Conservation (phyloP, 2,329 filamentous ascomycete species). For the Fusarium denticulatum region DNA sequence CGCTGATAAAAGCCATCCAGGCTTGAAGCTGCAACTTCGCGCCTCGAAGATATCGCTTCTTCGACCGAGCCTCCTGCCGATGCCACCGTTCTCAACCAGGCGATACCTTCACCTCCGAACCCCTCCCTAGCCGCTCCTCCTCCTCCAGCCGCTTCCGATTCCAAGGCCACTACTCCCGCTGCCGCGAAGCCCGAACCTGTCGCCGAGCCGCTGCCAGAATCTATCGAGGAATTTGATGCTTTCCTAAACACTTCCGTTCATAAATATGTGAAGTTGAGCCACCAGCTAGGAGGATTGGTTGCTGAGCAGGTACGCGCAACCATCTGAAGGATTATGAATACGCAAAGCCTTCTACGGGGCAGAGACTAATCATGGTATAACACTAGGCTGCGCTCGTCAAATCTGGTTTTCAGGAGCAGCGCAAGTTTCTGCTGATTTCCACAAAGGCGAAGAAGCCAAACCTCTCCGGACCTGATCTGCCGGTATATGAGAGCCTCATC, state of each 20-base stretch:
- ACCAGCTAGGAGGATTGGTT: slow-evolving; percentile 79
- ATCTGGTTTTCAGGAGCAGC: slow-evolving; percentile 81
- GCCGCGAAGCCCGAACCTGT: slow-evolving; percentile 49
- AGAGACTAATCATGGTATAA: not conserved
- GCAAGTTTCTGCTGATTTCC: slow-evolving; percentile 86
- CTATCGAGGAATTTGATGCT: slow-evolving; percentile 87
- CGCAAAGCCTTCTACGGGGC: not conserved
- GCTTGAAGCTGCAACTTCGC: slow-evolving; percentile 95
- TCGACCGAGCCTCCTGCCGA: slow-evolving; percentile 71
- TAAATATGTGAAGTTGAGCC: slow-evolving; percentile 81
- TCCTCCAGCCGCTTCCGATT: slow-evolving; percentile 43
- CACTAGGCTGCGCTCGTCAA: slow-evolving; percentile 62
- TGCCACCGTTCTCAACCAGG: slow-evolving; percentile 56
- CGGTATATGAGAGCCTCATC: slow-evolving; percentile 78
- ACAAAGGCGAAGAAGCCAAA: slow-evolving; percentile 95
- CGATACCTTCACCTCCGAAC: slow-evolving; percentile 47
- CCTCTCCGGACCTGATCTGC: slow-evolving; percentile 66
- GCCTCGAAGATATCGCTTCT: slow-evolving; percentile 94
- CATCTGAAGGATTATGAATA: not conserved
- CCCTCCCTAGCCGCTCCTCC: slow-evolving; percentile 46
- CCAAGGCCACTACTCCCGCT: slow-evolving; percentile 49
- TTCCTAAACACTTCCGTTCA: slow-evolving; percentile 79
- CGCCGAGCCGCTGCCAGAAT: slow-evolving; percentile 73
- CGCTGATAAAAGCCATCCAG: slow-evolving; percentile 68
- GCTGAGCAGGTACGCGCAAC: slow-evolving; percentile 75